phyloP scores from a whole-genome alignment of 2,329 filamentous ascomycete species.

The Elsinoe arachidis region DNA sequence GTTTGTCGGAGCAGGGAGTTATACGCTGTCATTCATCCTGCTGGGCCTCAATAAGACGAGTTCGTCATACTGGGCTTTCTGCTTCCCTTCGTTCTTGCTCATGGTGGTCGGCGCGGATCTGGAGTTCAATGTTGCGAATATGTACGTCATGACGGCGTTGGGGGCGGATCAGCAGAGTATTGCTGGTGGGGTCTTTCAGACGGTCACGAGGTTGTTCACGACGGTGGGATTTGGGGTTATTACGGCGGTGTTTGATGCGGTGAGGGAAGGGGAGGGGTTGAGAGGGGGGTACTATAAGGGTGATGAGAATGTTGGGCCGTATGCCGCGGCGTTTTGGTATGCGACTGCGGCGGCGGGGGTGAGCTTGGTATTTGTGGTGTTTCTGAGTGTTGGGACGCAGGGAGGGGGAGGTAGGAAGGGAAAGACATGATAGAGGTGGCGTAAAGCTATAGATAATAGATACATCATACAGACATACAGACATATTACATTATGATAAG shows the following conservation, averaged over 20 bases:
- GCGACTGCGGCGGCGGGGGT: slow-evolving; percentile 36
- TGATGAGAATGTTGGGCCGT: slow-evolving; percentile 37
- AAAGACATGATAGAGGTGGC: neutral
- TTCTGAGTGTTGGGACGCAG: slow-evolving; percentile 47
- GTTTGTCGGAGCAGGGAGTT: slow-evolving; percentile 40
- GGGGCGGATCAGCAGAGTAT: slow-evolving; percentile 55
- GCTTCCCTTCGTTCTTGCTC: slow-evolving; percentile 53
- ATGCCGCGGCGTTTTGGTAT: slow-evolving; percentile 45
- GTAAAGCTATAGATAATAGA: neutral
- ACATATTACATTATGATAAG: too few species aligned
- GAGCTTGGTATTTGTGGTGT: slow-evolving; percentile 42
- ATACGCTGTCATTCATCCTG: slow-evolving; percentile 42
- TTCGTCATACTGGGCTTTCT: slow-evolving; percentile 56
- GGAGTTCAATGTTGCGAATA: slow-evolving; percentile 63
- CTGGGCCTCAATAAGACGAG: slow-evolving; percentile 48
- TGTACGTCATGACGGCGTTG: slow-evolving; percentile 61
- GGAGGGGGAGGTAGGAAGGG: slow-evolving; percentile 28
- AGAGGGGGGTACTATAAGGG: slow-evolving; percentile 26
- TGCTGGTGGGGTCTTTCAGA: slow-evolving; percentile 61
- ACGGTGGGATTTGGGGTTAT: slow-evolving; percentile 54
- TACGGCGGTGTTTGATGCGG: slow-evolving; percentile 51
- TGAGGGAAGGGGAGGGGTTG: slow-evolving; percentile 24
- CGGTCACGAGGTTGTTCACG: slow-evolving; percentile 51
- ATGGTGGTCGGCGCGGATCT: slow-evolving; percentile 59
- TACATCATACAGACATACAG: too few species aligned